Evolutionary conservation across 495 filamentous ascomycete species (phyloP).

Genomic region (Tuber aestivum): DNA sequence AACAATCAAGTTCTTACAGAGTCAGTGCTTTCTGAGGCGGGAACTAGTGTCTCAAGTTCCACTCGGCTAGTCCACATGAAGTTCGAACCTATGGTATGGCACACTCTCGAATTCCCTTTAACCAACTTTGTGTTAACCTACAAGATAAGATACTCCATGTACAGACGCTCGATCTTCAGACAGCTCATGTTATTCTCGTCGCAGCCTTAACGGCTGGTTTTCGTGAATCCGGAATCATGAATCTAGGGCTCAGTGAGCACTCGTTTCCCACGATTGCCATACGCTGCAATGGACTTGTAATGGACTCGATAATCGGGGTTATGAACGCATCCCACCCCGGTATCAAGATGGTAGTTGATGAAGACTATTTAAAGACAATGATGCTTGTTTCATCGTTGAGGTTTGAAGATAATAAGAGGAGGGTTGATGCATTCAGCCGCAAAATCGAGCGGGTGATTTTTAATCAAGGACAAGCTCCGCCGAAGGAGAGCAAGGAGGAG

Average conservation of each 20-base stretch:
- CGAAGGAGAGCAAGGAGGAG: slow-evolving; percentile 26
- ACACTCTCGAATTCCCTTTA: not conserved
- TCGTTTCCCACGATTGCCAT: slow-evolving; percentile 71
- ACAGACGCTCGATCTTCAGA: slow-evolving; percentile 61
- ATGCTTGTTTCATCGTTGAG: slow-evolving; percentile 66
- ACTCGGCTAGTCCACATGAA: slow-evolving; percentile 74
- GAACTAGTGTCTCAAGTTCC: slow-evolving; percentile 16
- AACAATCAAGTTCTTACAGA: slow-evolving; percentile 1
- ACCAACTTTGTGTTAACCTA: slow-evolving; percentile 18
- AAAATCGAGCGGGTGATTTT: slow-evolving; percentile 26
- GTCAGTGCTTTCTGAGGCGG: not conserved
- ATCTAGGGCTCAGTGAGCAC: slow-evolving; percentile 47
- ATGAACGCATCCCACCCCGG: slow-evolving; percentile 42
- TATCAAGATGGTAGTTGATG: slow-evolving; percentile 44
- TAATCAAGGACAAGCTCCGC: slow-evolving; percentile 5
- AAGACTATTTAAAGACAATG: slow-evolving; percentile 52
- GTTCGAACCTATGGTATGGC: slow-evolving; percentile 84
- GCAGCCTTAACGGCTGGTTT: slow-evolving; percentile 77
- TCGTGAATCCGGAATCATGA: slow-evolving; percentile 70
- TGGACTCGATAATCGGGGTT: slow-evolving; percentile 72
- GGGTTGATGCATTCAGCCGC: slow-evolving; percentile 46
- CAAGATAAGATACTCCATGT: slow-evolving; percentile 73
- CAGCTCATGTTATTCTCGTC: slow-evolving; percentile 65
- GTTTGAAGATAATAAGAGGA: slow-evolving; percentile 66
- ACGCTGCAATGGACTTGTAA: slow-evolving; percentile 67